Base-by-base conservation (phyloP, 2,329 filamentous ascomycete species). In the Cladosporium sp. region DNA sequence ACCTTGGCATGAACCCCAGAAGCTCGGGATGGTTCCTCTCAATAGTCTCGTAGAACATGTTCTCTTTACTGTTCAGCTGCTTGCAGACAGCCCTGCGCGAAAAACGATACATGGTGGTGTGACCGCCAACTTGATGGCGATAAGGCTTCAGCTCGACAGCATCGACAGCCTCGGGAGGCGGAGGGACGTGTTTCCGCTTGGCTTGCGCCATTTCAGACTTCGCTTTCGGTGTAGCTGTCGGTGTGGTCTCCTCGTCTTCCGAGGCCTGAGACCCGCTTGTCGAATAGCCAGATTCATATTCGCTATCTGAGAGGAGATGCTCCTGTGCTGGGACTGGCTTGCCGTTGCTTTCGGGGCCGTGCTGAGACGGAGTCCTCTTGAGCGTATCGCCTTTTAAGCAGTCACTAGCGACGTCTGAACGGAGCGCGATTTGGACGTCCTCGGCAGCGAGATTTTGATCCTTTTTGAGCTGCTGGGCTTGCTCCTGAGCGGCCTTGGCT, bases 1-100 rank as follows among this genome's bases (percentile, higher is more conserved):
- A 72, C 70, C 91, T 89, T 59, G 93, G 93, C 58, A 98, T 77
- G 67, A 97, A 98, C 40, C 87, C 83, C 55, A 98, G 75, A 63
- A 98, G 78, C 66, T 95, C 87, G 58, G 90, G 88, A 70, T 98
- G 92, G 60, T 89, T 83, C 64, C 83, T 84, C 74, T 98, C 93
- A 63, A 97, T 89, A 51, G 86, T 93, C 72, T 98, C 93, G 70
- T 98, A 98, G 68, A 98, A 98, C 72, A 95, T 89, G 70, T 98
- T 98, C 68, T 98, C 93, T 64, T 92, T 82, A 68, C 95, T 98
- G 70, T 95, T 98, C 65, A 98, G 80, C 72, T 96, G 90, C 72
- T 98, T 98, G 77, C 93, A 98, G 9, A 98, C 91, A 52, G 93
- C 93, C 63, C 91, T 83, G 60, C 89, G 85, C 14, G 93, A 97